Evolutionary conservation across 148 eudicot species (phyloP).

Genomic region (Rhododendron mucronatum): DNA sequence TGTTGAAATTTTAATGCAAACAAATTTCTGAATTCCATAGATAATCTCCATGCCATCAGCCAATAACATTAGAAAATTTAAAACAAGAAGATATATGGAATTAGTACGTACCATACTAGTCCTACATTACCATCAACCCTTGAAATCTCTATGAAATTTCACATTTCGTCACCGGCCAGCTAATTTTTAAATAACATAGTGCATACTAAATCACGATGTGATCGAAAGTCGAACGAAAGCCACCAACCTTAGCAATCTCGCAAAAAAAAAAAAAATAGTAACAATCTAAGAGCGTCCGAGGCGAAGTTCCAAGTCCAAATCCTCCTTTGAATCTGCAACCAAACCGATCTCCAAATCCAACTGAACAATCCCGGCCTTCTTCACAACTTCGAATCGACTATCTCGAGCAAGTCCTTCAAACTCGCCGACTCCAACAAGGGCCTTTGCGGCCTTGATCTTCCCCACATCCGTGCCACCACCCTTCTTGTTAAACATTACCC

Average conservation of each 20-base stretch:
- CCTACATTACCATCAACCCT: neutral
- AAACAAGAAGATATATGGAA: neutral
- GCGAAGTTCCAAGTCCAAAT: conserved; percentile 75
- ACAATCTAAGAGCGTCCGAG: conserved; percentile 40
- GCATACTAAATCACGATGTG: neutral
- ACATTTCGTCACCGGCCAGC: neutral
- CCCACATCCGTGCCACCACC: neutral
- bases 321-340: conserved; percentile 30
- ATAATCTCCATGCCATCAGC: neutral
- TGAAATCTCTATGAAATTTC: neutral
- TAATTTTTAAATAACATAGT: neutral
- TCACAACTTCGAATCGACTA: conserved; percentile 11
- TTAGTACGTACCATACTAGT: neutral
- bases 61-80: neutral
- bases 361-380: conserved; percentile 22
- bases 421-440: conserved; percentile 14
- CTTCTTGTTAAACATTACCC: conserved; percentile 6
- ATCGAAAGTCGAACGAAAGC: neutral
- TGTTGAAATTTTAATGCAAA: neutral
- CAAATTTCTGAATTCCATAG: neutral
- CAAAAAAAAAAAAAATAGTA: neutral
- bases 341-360: conserved; percentile 60
- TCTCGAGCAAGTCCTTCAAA: conserved; percentile 11
- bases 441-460: conserved; percentile 14
- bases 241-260: neutral